phyloP scores from a whole-genome alignment of 140 eudicot genomes.

The Flaveria floridana region DNA sequence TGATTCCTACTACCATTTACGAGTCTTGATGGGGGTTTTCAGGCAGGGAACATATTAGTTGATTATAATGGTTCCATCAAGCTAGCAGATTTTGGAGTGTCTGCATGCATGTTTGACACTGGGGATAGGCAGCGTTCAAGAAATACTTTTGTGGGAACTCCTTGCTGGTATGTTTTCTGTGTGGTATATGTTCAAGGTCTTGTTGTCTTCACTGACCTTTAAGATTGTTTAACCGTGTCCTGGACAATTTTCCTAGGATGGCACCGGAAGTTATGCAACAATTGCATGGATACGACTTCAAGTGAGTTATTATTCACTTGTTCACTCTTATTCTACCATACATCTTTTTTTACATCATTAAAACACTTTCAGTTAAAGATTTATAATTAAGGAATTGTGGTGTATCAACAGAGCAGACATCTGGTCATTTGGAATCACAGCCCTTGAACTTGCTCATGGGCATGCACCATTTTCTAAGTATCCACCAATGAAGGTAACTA shows the following conservation, averaged over 20 bases:
- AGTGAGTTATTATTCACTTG: constrained; percentile 49
- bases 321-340: constrained; percentile 10
- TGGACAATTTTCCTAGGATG: constrained; percentile 56
- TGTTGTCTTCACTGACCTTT: constrained; percentile 8
- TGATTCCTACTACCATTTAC: constrained; percentile 16
- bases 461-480: constrained; percentile 97
- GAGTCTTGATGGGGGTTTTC: constrained; percentile 21
- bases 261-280: constrained; percentile 99
- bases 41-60: constrained; percentile 93
- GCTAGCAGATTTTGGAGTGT: constrained; percentile 93
- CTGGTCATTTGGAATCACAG: constrained; percentile 98
- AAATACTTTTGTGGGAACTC: constrained; percentile 97
- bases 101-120: constrained; percentile 94
- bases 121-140: constrained; percentile 95
- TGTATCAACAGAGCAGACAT: constrained; percentile 81
- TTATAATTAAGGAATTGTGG: background rate
- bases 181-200: constrained; percentile 7
- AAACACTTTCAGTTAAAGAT: constrained; percentile 1
- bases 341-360: background rate
- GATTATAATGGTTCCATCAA: constrained; percentile 74
- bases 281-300: constrained; percentile 87
- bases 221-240: constrained; percentile 21
- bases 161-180: constrained; percentile 71
- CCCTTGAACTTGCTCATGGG: constrained; percentile 98
- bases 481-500: constrained; percentile 93